Conservation (phyloP, 2,329 filamentous ascomycete species). For the Plenodomus tracheiphilus region DNA sequence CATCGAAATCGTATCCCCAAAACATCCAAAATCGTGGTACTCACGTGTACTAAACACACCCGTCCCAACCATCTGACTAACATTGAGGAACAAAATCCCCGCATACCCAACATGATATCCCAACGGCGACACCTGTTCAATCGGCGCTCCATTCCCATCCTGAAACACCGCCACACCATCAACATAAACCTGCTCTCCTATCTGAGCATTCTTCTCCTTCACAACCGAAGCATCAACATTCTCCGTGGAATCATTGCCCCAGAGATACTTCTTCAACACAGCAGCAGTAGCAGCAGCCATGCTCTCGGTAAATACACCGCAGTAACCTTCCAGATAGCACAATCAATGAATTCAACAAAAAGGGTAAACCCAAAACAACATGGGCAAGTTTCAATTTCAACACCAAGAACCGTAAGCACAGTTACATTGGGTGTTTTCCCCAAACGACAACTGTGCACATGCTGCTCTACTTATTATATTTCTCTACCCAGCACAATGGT, state of each 20-base stretch:
- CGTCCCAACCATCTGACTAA: slow-evolving; percentile 39
- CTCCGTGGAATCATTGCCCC: not conserved
- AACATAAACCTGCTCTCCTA: slow-evolving; percentile 31
- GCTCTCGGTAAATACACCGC: no score
- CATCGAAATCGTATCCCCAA: not conserved
- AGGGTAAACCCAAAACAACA: no score
- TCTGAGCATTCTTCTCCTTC: slow-evolving; percentile 1
- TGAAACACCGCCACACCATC: slow-evolving; percentile 28
- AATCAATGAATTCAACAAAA: no score
- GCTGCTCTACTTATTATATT: no score
- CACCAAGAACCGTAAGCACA: no score
- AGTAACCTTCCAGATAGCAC: no score
- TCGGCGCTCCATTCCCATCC: slow-evolving; percentile 34
- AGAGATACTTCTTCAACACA: not conserved
- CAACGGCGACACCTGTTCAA: slow-evolving; percentile 34
- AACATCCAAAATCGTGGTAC: slow-evolving; percentile 3
- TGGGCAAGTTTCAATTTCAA: no score
- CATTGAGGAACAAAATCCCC: slow-evolving; percentile 35
- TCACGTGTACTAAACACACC: slow-evolving; percentile 36
- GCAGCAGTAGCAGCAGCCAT: no score
- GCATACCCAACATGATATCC: slow-evolving; percentile 37
- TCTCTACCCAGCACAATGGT: no score
- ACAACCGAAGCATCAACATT: not conserved
- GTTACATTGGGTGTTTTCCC: no score
- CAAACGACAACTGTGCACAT: no score